phyloP scores from a whole-genome alignment of 805 yeast species.

The Lachancea sp. region DNA sequence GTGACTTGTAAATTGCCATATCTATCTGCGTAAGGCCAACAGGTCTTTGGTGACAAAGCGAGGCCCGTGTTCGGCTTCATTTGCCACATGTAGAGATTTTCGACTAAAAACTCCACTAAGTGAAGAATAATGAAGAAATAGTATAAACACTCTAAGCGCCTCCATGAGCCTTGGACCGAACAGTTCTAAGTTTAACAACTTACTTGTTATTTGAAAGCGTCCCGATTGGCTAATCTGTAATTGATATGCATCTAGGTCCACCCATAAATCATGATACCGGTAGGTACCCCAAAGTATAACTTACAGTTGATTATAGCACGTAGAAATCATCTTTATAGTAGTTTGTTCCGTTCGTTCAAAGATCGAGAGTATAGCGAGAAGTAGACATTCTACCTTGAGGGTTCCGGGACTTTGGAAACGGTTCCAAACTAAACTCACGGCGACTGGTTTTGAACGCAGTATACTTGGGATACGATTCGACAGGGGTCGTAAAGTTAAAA shows the following conservation, averaged over 20 bases:
- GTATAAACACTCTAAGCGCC: neutral
- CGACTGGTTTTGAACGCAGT: conserved; percentile 5
- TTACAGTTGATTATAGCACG: conserved; percentile 22
- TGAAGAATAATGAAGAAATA: too few relatives aligned
- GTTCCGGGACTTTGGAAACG: conserved; percentile 6
- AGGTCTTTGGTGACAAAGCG: too few relatives aligned
- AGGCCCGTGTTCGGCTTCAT: too few relatives aligned
- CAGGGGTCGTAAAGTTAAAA: neutral
- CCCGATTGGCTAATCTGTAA: conserved; percentile 7
- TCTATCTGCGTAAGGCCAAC: too few relatives aligned
- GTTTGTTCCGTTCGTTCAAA: conserved; percentile 16
- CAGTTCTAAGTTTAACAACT: conserved; percentile 14
- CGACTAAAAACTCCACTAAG: too few relatives aligned
- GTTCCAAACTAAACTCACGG: conserved; percentile 16
- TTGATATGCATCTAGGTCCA: conserved; percentile 1
- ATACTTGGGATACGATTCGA: conserved; percentile 10
- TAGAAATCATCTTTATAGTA: conserved; percentile 10
- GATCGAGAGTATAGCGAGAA: conserved; percentile 13
- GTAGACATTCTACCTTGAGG: conserved; percentile 8
- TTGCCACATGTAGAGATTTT: too few relatives aligned
- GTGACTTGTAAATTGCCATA: too few relatives aligned
- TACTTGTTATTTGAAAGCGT: conserved; percentile 3
- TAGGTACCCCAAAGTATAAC: conserved; percentile 10
- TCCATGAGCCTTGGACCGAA: neutral
- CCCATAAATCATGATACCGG: conserved; percentile 17